phyloP scores from a whole-genome alignment of 2,329 filamentous ascomycete genomes.

The Claviceps maximensis region DNA sequence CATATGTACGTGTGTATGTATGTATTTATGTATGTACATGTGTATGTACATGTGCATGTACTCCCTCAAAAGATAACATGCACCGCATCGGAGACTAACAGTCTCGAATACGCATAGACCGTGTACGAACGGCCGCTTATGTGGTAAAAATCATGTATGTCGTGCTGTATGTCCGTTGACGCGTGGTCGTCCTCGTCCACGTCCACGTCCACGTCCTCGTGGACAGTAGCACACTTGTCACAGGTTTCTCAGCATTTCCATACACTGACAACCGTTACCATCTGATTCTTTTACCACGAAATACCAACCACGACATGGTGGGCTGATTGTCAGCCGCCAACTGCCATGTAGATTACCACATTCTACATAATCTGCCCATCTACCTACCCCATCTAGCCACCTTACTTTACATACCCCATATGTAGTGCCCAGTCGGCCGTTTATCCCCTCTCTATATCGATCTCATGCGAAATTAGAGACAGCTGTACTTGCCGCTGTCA shows the following conservation, averaged over 20 bases:
- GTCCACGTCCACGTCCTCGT: background rate
- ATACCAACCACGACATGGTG: background rate
- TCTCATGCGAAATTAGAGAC: too few species aligned
- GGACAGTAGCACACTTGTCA: background rate
- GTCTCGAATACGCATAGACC: background rate
- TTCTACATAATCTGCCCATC: too few species aligned
- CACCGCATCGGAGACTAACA: background rate
- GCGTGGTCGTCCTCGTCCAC: background rate
- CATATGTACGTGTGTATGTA: too few species aligned
- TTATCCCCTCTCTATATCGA: too few species aligned
- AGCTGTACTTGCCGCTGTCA: background rate
- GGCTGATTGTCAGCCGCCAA: background rate
- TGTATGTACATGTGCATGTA: too few species aligned
- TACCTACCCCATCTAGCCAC: background rate
- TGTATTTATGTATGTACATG: too few species aligned
- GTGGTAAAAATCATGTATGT: background rate
- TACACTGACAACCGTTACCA: background rate
- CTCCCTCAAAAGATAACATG: background rate
- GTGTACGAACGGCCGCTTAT: slow-evolving; percentile 1
- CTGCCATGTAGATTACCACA: background rate
- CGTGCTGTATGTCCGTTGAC: background rate
- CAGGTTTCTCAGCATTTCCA: background rate
- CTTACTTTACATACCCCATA: too few species aligned
- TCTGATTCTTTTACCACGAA: background rate
- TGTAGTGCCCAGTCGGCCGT: background rate